These are phyloP conservation scores for Fomitopsis palustris DNA, from an alignment of 1,284 basidiomycete species.

Conservation along the genomic window DNA sequence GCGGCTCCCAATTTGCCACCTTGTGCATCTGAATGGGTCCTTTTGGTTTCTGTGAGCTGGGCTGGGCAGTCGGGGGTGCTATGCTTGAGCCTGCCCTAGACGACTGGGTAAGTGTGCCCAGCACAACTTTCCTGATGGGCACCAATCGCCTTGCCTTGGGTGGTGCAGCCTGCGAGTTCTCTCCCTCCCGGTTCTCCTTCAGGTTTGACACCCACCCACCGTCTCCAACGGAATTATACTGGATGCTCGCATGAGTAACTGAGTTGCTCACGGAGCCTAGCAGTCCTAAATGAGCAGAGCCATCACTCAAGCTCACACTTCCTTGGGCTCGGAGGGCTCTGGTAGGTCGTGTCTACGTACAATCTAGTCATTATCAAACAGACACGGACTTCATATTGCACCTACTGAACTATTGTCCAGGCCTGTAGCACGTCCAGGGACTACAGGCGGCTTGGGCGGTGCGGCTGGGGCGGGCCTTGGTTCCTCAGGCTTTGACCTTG, in stretches of 20 bases:
- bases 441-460: neutral
- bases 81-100: slow-evolving; percentile 8
- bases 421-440: slow-evolving; percentile 6
- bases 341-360: slow-evolving; percentile 7
- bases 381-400: neutral
- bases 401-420: neutral
- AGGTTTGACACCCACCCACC: slow-evolving; percentile 11
- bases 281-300: slow-evolving; percentile 3
- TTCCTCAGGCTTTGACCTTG: slow-evolving; percentile 22
- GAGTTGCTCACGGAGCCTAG: neutral
- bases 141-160: slow-evolving; percentile 23
- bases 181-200: slow-evolving; percentile 41
- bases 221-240: slow-evolving; percentile 3
- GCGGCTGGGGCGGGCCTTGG: slow-evolving; percentile 1
- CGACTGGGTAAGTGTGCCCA: slow-evolving; percentile 18
- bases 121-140: slow-evolving; percentile 23
- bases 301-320: slow-evolving; percentile 7
- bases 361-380: neutral
- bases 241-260: neutral
- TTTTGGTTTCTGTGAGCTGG: slow-evolving; percentile 11
- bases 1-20: slow-evolving; percentile 20
- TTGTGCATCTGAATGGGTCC: slow-evolving; percentile 20
- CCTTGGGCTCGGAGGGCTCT: slow-evolving; percentile 20
- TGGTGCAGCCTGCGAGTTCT: slow-evolving; percentile 20
- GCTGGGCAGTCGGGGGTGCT: neutral